A percentile compares a stretch with the other conserved stretches of the same genome.
Evolutionary conservation across 202 grass and related monocot species (phyloP).

Genomic region (Digitaria exilis): DNA sequence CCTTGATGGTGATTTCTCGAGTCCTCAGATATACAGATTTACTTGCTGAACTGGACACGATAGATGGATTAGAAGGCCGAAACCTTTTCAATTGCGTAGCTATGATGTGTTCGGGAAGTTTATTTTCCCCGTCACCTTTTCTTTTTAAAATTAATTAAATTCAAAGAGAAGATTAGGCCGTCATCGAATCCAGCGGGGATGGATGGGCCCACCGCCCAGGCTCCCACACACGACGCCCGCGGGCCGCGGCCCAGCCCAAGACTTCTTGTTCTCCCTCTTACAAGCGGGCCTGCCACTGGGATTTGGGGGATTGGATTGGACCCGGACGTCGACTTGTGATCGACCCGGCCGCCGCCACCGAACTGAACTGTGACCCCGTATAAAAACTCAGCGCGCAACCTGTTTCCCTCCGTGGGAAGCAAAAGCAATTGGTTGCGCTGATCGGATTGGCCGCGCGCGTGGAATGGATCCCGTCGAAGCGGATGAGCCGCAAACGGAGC

Average conservation of each 20-base stretch:
- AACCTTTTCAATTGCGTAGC: background rate
- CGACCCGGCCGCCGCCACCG: background rate
- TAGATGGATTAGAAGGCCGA: too few species aligned
- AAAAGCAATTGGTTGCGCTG: background rate
- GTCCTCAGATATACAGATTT: too few species aligned
- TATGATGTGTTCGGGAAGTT: too few species aligned
- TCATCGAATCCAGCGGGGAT: too few species aligned
- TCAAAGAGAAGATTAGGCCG: too few species aligned
- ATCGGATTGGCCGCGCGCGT: background rate
- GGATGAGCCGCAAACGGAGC: conserved; percentile 49
- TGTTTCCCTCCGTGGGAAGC: background rate
- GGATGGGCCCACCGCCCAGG: background rate
- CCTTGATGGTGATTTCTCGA: background rate
- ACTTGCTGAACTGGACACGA: too few species aligned
- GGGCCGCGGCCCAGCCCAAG: background rate
- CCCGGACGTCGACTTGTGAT: background rate
- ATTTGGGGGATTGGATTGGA: background rate
- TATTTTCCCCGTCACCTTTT: too few species aligned
- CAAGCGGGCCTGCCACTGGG: background rate
- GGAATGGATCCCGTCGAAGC: conserved; percentile 38
- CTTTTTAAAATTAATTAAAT: too few species aligned
- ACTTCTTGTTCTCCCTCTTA: too few species aligned
- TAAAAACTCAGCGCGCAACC: background rate
- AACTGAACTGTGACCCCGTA: background rate
- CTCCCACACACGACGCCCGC: too few species aligned